Evolutionary conservation across 2,329 filamentous ascomycete genomes (phyloP), one percentile per base, ranked within the genome.

Genomic region (Claviceps sp.): DNA sequence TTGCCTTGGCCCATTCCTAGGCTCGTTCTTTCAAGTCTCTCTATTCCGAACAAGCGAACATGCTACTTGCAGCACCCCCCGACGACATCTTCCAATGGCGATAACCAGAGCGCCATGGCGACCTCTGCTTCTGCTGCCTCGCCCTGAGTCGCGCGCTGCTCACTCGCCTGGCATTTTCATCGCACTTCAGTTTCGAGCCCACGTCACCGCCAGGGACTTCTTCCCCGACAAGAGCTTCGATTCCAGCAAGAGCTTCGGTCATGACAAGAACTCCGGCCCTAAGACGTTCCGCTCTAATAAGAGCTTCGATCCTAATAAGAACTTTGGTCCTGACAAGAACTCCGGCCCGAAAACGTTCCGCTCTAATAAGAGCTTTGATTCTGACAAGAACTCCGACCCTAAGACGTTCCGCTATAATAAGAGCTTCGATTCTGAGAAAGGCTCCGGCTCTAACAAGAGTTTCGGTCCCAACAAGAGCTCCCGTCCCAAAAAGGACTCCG

Each of bases 1-100:
- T n/a, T 9, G 44, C 3, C 18, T 24, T 11, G 22, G 22, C 16
- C 13, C 18, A 11, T 20, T n/a, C 2, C 26, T 47, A 4, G 26
- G 20, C 18, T 34, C 5, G 14, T 20, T n/a, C 2, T 3, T 4
- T 36, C 9, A 14, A 5, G 8, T 4, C 22, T 43, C 16, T 11
- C 26, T 20, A 6, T 47, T 18, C 16, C 34, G 8, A 14, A 7
- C 5, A 24, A n/a, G 41, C 7, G 8, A 58, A 57, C 42, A 63
- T 58, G 57, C 54, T 44, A 42, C 41, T 18, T 34, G 42, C 47
- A 34, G 26, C 44, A 34, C 5, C 18, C 41, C 20, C 20, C 20
- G 20, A 36, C 24, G 26, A 22, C 20, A 41, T 22, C 54, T 48
- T 56, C 51, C 55, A 52, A 66, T 65, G 63, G 49, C 54, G 38